Evolutionary conservation across 208 protist species (phyloP), one percentile per base, ranked within the genome.

Genomic region (Vickermania ingenoplastis): DNA sequence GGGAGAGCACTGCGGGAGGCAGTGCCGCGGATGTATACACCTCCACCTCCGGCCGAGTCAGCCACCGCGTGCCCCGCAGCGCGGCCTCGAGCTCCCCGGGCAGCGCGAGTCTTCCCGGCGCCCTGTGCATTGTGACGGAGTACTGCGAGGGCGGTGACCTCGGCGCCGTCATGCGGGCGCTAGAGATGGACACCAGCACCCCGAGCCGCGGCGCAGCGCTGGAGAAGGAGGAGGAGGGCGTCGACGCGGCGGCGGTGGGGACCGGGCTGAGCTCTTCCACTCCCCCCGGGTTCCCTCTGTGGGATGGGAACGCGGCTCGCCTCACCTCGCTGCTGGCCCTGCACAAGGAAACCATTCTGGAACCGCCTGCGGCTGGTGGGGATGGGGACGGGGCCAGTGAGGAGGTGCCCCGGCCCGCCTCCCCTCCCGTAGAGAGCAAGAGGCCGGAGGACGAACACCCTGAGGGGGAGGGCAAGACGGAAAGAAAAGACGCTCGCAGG

Each of bases 141-240:
- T 95, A 91, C 72, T 71, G 79, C 56, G 74, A 81, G n/a, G 86
- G 86, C 30, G 83, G 89, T 7, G 89, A 95, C 55, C 68, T 91
- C 49, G 71, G 72, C 22, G 56, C 61, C 2, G 52, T 79, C 23
- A 61, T 79, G 23, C 55, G 53, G 3, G 51, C 21, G 1, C 56
- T 57, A 48, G 7, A 48, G 11, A 54, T 26, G 50, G 24, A 26
- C 50, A 27, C 13, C 23, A 54, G 24, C 11, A 54, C 13, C n/a
- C 5, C 13, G 5, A 13, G 22, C 23, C 21, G 21, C 7, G n/a
- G n/a, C n/a, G n/a, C n/a, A n/a, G n/a, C n/a, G n/a, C n/a, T n/a
- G n/a, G n/a, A n/a, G n/a, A n/a, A n/a, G n/a, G 13, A 17, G 7
- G 7, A 5, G 5, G 11, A 11, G 21, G 50, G 21, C 7, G 23